A percentile compares a stretch with the other conserved stretches of the same genome.
Conservation (phyloP, 345 rosid species). For the Citrus maxima region DNA sequence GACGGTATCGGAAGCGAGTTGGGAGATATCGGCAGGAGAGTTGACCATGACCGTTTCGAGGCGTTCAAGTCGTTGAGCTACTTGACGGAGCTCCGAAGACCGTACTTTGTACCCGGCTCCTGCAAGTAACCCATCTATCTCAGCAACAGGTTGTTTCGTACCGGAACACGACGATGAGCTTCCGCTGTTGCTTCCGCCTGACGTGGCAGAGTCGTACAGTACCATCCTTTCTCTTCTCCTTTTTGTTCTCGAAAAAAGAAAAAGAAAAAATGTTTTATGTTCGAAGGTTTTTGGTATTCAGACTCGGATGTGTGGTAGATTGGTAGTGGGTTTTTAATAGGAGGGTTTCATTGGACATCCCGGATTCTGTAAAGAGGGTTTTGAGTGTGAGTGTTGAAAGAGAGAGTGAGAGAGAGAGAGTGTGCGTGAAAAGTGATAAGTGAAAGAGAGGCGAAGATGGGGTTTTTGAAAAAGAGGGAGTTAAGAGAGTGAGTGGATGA, state of each 20-base stretch:
- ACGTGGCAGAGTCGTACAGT: constrained; percentile 23
- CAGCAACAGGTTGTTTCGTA: constrained; percentile 29
- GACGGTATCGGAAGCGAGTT: constrained; percentile 44
- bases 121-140: constrained; percentile 53
- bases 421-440: constrained; percentile 6
- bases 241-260: neutral
- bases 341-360: neutral
- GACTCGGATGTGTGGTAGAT: neutral
- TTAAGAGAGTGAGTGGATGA: no score
- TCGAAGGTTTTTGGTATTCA: neutral
- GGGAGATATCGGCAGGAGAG: constrained; percentile 41
- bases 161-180: constrained; percentile 34
- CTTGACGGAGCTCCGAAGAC: constrained; percentile 53
- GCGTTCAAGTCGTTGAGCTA: constrained; percentile 59
- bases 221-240: constrained; percentile 26
- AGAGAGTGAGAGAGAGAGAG: constrained; percentile 2
- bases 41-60: constrained; percentile 59
- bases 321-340: neutral
- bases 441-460: constrained; percentile 19
- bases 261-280: neutral
- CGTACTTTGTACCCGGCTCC: constrained; percentile 65
- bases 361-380: neutral
- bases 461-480: neutral
- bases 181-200: constrained; percentile 26
- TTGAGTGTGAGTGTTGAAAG: neutral